Evolutionary conservation across 768 basidiomycete genomes (phyloP).

Genomic region (Suillus spraguei): DNA sequence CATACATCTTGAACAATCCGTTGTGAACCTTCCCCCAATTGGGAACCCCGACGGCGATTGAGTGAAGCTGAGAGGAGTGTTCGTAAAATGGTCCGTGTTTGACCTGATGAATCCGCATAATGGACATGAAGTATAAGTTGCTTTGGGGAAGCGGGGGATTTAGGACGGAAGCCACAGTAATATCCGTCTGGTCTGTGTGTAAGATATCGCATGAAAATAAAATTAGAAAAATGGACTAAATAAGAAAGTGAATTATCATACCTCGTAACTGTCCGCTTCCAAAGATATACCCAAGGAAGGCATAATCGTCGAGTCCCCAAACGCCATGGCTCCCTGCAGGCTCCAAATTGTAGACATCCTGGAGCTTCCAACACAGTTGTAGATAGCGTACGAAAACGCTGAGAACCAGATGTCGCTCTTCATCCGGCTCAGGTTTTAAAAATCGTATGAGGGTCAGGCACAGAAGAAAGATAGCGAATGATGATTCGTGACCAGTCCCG

Average conservation of each 20-base stretch:
- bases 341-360: constrained; percentile 88
- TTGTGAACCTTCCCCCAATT: constrained; percentile 89
- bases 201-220: constrained; percentile 3
- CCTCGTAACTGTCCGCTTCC: constrained; percentile 90
- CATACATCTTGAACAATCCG: constrained; percentile 95
- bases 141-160: constrained; percentile 56
- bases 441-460: constrained; percentile 71
- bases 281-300: constrained; percentile 87
- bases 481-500: constrained; percentile 94
- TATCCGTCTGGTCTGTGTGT: constrained; percentile 56
- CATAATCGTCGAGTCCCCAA: constrained; percentile 95
- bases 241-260: constrained; percentile 29
- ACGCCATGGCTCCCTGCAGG: constrained; percentile 98
- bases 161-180: constrained; percentile 68
- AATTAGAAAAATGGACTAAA: constrained; percentile 4
- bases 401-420: constrained; percentile 65
- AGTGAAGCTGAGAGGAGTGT: constrained; percentile 87
- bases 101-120: constrained; percentile 77
- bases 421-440: constrained; percentile 54
- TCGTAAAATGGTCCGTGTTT: constrained; percentile 91
- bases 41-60: constrained; percentile 86
- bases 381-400: constrained; percentile 78
- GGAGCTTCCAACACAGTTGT: constrained; percentile 79
- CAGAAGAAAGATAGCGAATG: constrained; percentile 80
- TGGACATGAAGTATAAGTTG: constrained; percentile 82